phyloP scores from a whole-genome alignment of 2,329 filamentous ascomycete genomes.

The Pestalotiopsis sp. region DNA sequence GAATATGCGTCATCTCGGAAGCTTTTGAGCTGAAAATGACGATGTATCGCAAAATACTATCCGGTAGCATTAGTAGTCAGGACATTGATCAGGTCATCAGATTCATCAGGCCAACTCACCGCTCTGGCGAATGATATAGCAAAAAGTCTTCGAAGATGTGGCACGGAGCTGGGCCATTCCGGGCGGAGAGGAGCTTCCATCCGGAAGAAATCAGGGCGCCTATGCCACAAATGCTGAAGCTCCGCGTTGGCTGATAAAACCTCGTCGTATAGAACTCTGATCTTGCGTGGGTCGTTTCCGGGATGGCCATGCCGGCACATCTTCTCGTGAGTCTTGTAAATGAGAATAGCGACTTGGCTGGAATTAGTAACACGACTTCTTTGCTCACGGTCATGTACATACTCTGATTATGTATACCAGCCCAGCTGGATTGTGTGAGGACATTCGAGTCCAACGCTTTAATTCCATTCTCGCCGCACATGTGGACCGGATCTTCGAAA shows the following conservation, averaged over 20 bases:
- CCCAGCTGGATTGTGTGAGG: slow-evolving; percentile 5
- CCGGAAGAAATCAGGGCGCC: neutral
- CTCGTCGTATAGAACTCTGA: neutral
- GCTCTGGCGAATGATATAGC: slow-evolving; percentile 3
- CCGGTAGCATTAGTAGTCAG: neutral
- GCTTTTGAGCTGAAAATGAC: slow-evolving; percentile 4
- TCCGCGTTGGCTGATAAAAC: neutral
- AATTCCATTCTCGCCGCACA: neutral
- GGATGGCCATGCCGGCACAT: slow-evolving; percentile 1
- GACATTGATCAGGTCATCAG: neutral
- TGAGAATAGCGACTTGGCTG: neutral
- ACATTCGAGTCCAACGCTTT: slow-evolving; percentile 1
- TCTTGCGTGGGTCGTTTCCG: neutral
- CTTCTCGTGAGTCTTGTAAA: neutral
- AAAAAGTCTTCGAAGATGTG: neutral
- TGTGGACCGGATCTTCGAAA: neutral
- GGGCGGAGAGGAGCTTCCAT: slow-evolving; percentile 1
- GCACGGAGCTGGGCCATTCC: slow-evolving; percentile 1
- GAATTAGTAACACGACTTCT: neutral
- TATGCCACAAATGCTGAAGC: slow-evolving; percentile 4
- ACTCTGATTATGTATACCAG: slow-evolving; percentile 6
- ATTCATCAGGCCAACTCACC: neutral
- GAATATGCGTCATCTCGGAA: neutral
- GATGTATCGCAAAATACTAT: neutral
- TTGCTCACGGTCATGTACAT: neutral